A percentile compares a stretch with the other conserved stretches of the same genome.
Evolutionary conservation across 2,329 filamentous ascomycete genomes (phyloP).

Genomic region (Fusarium sp.): DNA sequence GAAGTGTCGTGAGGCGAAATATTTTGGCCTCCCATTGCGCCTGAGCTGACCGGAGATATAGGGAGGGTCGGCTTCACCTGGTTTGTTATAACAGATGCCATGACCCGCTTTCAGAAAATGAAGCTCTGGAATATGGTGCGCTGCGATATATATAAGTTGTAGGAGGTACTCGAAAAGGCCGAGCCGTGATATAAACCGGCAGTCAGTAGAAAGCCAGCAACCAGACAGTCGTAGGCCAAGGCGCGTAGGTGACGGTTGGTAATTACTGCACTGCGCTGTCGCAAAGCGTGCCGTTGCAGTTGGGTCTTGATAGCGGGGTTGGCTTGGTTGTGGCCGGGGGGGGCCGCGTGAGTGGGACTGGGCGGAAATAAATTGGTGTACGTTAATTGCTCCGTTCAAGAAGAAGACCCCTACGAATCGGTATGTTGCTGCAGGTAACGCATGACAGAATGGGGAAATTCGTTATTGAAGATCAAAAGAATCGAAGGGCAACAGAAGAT

Average conservation of each 20-base stretch:
- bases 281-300: slow-evolving; percentile 22
- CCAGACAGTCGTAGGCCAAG: slow-evolving; percentile 27
- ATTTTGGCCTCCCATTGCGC: slow-evolving; percentile 59
- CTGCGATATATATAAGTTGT: not conserved
- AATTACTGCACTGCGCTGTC: slow-evolving; percentile 18
- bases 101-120: slow-evolving; percentile 33
- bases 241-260: slow-evolving; percentile 23
- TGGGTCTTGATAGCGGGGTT: slow-evolving; percentile 40
- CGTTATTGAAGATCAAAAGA: slow-evolving; percentile 6
- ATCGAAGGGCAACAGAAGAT: slow-evolving; percentile 10
- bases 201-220: slow-evolving; percentile 13
- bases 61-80: slow-evolving; percentile 51
- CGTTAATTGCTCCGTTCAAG: slow-evolving; percentile 26
- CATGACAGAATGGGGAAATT: slow-evolving; percentile 37
- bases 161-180: not conserved
- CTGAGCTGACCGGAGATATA: slow-evolving; percentile 53
- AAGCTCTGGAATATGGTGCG: not conserved
- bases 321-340: slow-evolving; percentile 38
- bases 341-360: slow-evolving; percentile 39
- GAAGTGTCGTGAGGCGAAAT: slow-evolving; percentile 49
- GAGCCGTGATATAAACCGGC: not conserved
- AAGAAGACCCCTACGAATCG: slow-evolving; percentile 37
- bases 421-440: slow-evolving; percentile 31
- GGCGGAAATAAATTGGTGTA: slow-evolving; percentile 32
- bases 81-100: slow-evolving; percentile 45